Conservation (phyloP, 805 yeast species). For the Cyberlindnera mrakii region DNA sequence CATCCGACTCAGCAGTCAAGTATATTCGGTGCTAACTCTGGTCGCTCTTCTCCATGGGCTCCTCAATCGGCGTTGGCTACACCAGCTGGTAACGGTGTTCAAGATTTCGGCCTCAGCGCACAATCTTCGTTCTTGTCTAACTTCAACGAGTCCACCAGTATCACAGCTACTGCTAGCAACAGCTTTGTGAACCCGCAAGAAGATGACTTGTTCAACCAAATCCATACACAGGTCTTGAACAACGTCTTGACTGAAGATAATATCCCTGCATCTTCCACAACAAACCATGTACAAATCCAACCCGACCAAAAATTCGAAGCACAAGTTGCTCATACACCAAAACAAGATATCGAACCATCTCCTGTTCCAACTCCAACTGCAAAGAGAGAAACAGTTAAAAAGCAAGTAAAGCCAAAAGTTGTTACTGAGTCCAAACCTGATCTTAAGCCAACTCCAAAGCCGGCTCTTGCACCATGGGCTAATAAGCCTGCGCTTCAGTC, state of each 20-base stretch:
- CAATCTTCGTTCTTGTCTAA: slow-evolving; percentile 15
- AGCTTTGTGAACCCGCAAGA: slow-evolving; percentile 6
- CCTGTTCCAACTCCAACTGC: neutral
- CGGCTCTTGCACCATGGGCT: slow-evolving; percentile 51
- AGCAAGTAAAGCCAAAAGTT: slow-evolving; percentile 6
- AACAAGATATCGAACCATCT: neutral
- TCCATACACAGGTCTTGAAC: slow-evolving; percentile 36
- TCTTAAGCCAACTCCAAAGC: slow-evolving; percentile 6
- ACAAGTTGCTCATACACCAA: neutral
- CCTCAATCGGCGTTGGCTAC: slow-evolving; percentile 4
- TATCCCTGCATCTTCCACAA: neutral
- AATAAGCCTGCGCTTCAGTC: slow-evolving; percentile 17
- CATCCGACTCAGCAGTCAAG: slow-evolving; percentile 10
- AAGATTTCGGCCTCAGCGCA: slow-evolving; percentile 7
- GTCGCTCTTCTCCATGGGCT: slow-evolving; percentile 20
- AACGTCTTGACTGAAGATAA: slow-evolving; percentile 30
- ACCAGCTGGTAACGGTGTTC: neutral
- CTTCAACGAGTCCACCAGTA: slow-evolving; percentile 1
- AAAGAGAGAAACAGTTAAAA: slow-evolving; percentile 4
- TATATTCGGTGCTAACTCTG: slow-evolving; percentile 4
- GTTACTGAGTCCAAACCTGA: slow-evolving; percentile 6
- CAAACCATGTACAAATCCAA: neutral
- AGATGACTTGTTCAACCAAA: slow-evolving; percentile 29
- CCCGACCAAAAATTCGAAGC: neutral
- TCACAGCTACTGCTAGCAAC: neutral